Base-by-base conservation (phyloP, 2,329 filamentous ascomycete genomes). In the Fusarium temperatum region DNA sequence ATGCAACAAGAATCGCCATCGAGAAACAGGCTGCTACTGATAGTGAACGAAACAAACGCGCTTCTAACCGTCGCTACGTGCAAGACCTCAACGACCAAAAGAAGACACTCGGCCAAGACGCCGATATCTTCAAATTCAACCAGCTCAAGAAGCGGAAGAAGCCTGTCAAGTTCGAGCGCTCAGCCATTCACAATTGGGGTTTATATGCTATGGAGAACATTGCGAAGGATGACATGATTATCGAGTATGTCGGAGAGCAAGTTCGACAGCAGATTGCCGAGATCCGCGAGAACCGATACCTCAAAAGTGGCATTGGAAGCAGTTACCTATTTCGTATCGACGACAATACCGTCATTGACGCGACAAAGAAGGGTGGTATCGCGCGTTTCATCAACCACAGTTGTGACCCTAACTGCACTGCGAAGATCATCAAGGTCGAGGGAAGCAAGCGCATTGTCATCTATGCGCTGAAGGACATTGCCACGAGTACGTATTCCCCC, bases 131-230 rank as follows among this genome's bases (percentile, higher is more conserved):
- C 78, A 93, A 96, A 66, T 99, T 99, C 89, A 99, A 99, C 83
- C 96, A 98, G 85, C 91, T 99, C 66, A 98, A 98, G 89, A 99
- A 98, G 85, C 93, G 96, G 70, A 99, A 98, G 90, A 99, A 99
- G 87, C 95, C 96, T 4, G 96, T 99, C 82, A 96, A 97, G 81
- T 99, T 99, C 83, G 96, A 96, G 65, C 91, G 96, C 50, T 99
- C 96, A 59, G 96, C 96, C 51, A 99, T 99, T 78, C 96, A 99
- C 84, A 98, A 98, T 79, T 99, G 96, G 96, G 96, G 96, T 35
- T 85, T 99, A 35, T 99, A 99, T 80, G 95, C 96, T 8, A 96
- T 98, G 87, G 96, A 99, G 84, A 96, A 97, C 80, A 99, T 99
- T 73, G 90, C 93, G 68, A 95, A 96, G 81, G 97, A 98, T 82